Evolutionary conservation across 2,329 filamentous ascomycete species (phyloP), one percentile per base, ranked within the genome.

Genomic region (Pestalotiopsis sp.): DNA sequence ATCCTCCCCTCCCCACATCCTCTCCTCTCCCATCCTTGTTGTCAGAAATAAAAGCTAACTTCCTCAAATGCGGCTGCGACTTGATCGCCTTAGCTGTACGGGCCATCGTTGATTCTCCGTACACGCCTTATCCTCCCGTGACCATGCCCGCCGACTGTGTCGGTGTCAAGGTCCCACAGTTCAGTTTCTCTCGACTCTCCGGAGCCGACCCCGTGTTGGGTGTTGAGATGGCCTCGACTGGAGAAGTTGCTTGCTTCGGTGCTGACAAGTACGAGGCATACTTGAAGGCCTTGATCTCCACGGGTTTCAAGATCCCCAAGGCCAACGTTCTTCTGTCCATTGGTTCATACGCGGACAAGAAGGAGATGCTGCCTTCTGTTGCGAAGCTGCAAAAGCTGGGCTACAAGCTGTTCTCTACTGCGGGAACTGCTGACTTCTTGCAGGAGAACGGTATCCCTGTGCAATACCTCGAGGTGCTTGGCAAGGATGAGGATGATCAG

Each of bases 161-260:
- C 64, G 96, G 93, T 83, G 93, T 98, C 79, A 99, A 99, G 86
- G 96, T 98, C 41, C 96, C 96, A 1, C 96, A 99, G 80, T 99
- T 99, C 87, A 98, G 94, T 73, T 99, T 99, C 90, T 98, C 96
- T 31, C 92, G 96, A 78, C 89, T 99, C 17, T 97, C 95, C 45
- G 96, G 96, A 60, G 96, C 96, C 4, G 96, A 99, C 79, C 96
- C 96, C 17, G 95, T 99, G 59, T 88, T 98, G 70, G 96, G 96
- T 83, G 96, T 99, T 6, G 96, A 99, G 83, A 99, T 99, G 96
- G 96, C 96, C 20, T 98, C 96, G 4, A 99, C 96, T 70, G 96
- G 96, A 81, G 96, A 99, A 82, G 96, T 99, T 75, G 96, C 96
- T 74, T 98, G 92, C 78, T 99, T 99, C 77, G 96, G 96, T 78